phyloP scores from a whole-genome alignment of 2,329 filamentous ascomycete species.

The Ceratocystis eucalypticola region DNA sequence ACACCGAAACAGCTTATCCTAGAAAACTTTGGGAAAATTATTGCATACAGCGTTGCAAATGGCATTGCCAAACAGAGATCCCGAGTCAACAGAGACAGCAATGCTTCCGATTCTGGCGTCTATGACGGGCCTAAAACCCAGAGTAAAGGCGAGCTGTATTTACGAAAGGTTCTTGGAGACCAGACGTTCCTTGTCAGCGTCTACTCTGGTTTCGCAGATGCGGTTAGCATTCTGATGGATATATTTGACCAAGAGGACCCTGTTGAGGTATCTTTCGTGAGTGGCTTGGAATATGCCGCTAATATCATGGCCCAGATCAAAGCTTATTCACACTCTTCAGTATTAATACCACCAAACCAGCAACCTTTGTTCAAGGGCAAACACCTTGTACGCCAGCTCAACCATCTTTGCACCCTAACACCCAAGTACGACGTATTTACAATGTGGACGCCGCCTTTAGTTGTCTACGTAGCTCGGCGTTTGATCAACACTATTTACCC shows the following conservation, averaged over 20 bases:
- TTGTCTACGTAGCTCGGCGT: conserved; percentile 60
- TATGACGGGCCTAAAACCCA: background rate
- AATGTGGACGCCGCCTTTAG: conserved; percentile 64
- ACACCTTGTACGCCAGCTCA: conserved; percentile 60
- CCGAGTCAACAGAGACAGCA: background rate
- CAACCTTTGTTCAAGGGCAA: conserved; percentile 77
- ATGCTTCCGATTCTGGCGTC: background rate
- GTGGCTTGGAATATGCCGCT: conserved; percentile 46
- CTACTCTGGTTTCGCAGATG: conserved; percentile 58
- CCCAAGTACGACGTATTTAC: conserved; percentile 44
- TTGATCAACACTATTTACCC: conserved; percentile 71
- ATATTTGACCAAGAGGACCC: conserved; percentile 65
- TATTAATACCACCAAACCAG: conserved; percentile 58
- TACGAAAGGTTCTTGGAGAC: conserved; percentile 47
- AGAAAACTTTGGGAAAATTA: conserved; percentile 58
- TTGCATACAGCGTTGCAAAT: conserved; percentile 72
- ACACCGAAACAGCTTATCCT: conserved; percentile 46
- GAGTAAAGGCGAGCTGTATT: conserved; percentile 18
- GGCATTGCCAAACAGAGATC: conserved; percentile 21
- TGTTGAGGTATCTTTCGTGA: conserved; percentile 53
- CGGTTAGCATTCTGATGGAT: conserved; percentile 63
- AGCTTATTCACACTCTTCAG: conserved; percentile 49
- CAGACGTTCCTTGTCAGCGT: conserved; percentile 50
- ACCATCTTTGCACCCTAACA: conserved; percentile 62
- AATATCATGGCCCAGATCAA: conserved; percentile 57